These are phyloP conservation scores for Plenodomus tracheiphilus DNA, from an alignment of 2,329 filamentous ascomycete species.

Conservation along the genomic window DNA sequence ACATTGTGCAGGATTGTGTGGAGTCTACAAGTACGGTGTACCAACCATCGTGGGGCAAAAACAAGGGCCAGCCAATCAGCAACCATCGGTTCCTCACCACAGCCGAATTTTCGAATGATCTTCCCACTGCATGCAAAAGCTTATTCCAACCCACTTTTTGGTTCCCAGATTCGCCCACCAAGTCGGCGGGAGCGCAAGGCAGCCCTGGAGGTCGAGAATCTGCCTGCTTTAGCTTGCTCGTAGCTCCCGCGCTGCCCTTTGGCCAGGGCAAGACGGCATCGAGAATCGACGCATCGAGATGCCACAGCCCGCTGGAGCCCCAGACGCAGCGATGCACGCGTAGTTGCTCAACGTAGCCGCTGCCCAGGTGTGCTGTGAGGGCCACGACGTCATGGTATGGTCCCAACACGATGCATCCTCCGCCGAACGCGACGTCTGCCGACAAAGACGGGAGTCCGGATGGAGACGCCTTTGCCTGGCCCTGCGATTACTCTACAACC, in stretches of 20 bases:
- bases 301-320: not conserved
- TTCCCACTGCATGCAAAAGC: not conserved
- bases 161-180: not conserved
- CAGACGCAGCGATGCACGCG: not conserved
- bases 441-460: too few species aligned
- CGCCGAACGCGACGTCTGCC: not conserved
- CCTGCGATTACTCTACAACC: too few species aligned
- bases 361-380: too few species aligned
- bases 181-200: not conserved
- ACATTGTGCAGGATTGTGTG: not conserved
- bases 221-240: not conserved
- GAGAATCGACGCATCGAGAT: not conserved
- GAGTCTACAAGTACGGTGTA: not conserved
- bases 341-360: not conserved
- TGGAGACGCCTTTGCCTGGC: too few species aligned
- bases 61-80: not conserved
- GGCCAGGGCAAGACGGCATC: not conserved
- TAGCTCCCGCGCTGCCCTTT: slow-evolving; percentile 1
- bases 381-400: not conserved
- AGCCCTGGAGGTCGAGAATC: too few species aligned
- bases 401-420: not conserved
- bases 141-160: not conserved
- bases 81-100: not conserved
- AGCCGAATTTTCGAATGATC: too few species aligned
- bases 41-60: not conserved